Evolutionary conservation across 352 stramenopile genomes (phyloP).

Genomic region (Phytophthora sansomeana): DNA sequence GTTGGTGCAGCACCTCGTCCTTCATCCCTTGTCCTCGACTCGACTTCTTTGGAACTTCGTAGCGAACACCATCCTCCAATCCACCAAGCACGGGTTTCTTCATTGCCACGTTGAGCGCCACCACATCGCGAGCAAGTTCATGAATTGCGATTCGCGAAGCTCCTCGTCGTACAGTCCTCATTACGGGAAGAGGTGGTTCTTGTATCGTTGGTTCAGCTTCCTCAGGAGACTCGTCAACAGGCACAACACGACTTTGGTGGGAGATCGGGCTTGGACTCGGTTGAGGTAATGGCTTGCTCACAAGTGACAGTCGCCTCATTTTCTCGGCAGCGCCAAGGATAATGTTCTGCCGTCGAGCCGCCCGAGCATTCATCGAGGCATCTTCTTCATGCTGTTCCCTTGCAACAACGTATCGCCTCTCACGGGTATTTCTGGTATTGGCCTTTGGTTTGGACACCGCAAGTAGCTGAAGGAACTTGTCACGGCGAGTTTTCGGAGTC

Average conservation of each 20-base stretch:
- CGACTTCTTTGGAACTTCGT: slow-evolving; percentile 56
- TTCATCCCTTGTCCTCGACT: slow-evolving; percentile 32
- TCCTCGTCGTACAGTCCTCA: background rate
- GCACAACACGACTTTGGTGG: slow-evolving; percentile 22
- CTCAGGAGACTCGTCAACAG: slow-evolving; percentile 9
- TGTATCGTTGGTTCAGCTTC: background rate
- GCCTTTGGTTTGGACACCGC: slow-evolving; percentile 27
- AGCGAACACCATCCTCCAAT: slow-evolving; percentile 65
- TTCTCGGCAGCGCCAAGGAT: slow-evolving; percentile 29
- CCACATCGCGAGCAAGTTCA: slow-evolving; percentile 52
- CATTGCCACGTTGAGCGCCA: slow-evolving; percentile 33
- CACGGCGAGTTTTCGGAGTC: slow-evolving; percentile 35
- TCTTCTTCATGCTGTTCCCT: slow-evolving; percentile 11
- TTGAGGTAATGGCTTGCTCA: slow-evolving; percentile 18
- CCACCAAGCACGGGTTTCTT: slow-evolving; percentile 35
- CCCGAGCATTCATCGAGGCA: slow-evolving; percentile 14
- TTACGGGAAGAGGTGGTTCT: slow-evolving; percentile 9
- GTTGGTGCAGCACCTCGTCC: slow-evolving; percentile 11
- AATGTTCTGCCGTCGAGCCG: slow-evolving; percentile 23
- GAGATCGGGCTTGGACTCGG: background rate
- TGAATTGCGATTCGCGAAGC: slow-evolving; percentile 49
- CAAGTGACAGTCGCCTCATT: slow-evolving; percentile 23
- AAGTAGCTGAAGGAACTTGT: slow-evolving; percentile 54
- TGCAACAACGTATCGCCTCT: slow-evolving; percentile 16
- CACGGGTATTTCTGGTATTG: slow-evolving; percentile 18